Percentiles rank a stretch among this genome's conserved stretches.
Evolutionary conservation across 1,139 yeast species (phyloP).

Genomic region (Zygosaccharomyces sapae): DNA sequence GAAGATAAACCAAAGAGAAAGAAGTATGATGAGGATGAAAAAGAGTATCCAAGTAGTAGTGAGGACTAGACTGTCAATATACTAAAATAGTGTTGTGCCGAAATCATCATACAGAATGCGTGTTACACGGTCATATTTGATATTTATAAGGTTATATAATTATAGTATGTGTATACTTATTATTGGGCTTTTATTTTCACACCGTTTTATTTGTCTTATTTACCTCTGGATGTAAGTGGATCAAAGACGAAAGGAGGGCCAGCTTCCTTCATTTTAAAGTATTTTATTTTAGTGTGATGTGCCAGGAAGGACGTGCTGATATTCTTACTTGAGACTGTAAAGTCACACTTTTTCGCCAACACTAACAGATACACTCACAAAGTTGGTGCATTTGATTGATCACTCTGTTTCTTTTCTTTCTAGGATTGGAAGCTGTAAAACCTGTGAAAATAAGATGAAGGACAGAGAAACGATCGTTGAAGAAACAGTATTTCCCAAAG

Average conservation of each 20-base stretch:
- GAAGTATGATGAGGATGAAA: slow-evolving; percentile 7
- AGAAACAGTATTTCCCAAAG: no score
- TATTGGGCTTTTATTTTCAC: background rate
- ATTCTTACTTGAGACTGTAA: no score
- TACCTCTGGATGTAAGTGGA: background rate
- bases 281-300: background rate
- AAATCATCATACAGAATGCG: background rate
- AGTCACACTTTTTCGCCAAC: no score
- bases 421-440: no score
- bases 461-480: no score
- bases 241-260: slow-evolving; percentile 19
- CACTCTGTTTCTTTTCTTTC: no score
- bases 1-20: slow-evolving; percentile 22
- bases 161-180: slow-evolving; percentile 11
- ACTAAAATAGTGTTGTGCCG: no score
- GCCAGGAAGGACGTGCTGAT: no score
- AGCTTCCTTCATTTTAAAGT: slow-evolving; percentile 18
- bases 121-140: slow-evolving; percentile 8
- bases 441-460: no score
- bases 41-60: slow-evolving; percentile 6
- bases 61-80: slow-evolving; percentile 6
- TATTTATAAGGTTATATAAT: slow-evolving; percentile 8
- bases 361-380: no score
- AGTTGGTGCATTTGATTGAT: no score
- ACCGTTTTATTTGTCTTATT: background rate